Base-by-base conservation (phyloP, 23 red algal species). In the Pyropia haitanensis region DNA sequence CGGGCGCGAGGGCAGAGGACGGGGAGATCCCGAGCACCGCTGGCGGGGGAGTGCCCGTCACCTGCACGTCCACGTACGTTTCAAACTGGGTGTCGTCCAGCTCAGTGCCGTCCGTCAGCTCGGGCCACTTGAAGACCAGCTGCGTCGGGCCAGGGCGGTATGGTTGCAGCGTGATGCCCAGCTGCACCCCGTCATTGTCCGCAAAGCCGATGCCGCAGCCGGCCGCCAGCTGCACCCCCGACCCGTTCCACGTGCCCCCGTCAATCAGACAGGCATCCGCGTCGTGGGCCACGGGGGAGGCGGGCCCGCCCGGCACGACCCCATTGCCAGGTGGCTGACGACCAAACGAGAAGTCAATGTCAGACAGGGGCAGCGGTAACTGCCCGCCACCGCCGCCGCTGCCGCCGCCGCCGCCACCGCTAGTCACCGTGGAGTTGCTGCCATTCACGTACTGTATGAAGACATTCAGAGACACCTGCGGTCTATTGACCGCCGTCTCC, bases 391-490 rank as follows among this genome's bases (percentile, higher is more conserved):
- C 39, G 30, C 39, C 10, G 39, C 39, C 39, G 30, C 30, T 5
- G 30, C 30, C 30, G 30, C 30, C 30, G 30, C 30, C 30, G 30
- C 30, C 30, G 65, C 65, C 67, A 12, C 67, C 24, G 39, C 71
- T 44, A 3, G 64, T 64, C 33, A 57, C 54, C 26, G 65, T 83
- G 6, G 78, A 72, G 63, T 54, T 64, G 53, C 53, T 63, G 21
- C 78, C 78, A 64, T 83, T 68, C 46, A 64, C 61, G 58, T 71
- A 83, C 67, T 83, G 78, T 50, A 83, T 70, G 33, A 70, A 80
- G 20, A 68, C 76, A 12, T 30, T 67, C 8, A 80, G 64, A 46
- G 60, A 63, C 4, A 70, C 28, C 22, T 66, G 44, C 31, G 53
- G 19, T 54, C 48, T 48, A 53, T 30, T 44, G 4, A 25, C 32